phyloP scores from a whole-genome alignment of 139 green algal genomes.

The Eudorina sp. region DNA sequence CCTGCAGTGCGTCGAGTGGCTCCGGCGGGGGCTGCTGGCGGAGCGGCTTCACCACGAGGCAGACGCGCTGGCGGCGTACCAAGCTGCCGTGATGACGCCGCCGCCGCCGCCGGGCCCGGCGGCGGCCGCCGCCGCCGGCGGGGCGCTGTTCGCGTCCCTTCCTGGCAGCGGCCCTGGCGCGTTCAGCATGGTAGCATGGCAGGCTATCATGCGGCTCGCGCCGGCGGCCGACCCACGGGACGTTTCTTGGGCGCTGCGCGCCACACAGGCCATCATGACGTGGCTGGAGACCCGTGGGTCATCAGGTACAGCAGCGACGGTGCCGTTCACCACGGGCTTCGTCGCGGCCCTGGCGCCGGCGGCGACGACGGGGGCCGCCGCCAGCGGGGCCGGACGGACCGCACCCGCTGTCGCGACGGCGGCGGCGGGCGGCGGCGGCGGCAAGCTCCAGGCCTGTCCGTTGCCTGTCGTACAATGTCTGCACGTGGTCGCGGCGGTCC shows the following conservation, averaged over 20 bases:
- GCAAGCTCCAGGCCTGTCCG: constrained; percentile 18
- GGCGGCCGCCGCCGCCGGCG: background rate
- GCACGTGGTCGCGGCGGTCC: constrained; percentile 19
- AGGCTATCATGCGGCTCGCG: constrained; percentile 43
- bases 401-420: background rate
- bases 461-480: constrained; percentile 33
- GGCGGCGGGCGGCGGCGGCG: background rate
- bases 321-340: constrained; percentile 30
- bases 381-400: background rate
- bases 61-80: constrained; percentile 62
- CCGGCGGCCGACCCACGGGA: constrained; percentile 31
- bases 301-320: background rate
- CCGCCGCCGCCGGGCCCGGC: background rate
- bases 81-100: constrained; percentile 33
- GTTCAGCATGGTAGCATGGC: constrained; percentile 49
- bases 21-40: constrained; percentile 65
- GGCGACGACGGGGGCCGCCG: background rate
- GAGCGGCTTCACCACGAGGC: constrained; percentile 68
- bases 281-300: background rate
- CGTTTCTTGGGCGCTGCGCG: constrained; percentile 16
- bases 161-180: background rate
- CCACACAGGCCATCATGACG: background rate
- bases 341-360: background rate
- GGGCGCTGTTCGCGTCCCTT: background rate
- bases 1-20: constrained; percentile 56